Conservation (phyloP, 2,329 filamentous ascomycete genomes). For the Simplicillium aogashimaense region DNA sequence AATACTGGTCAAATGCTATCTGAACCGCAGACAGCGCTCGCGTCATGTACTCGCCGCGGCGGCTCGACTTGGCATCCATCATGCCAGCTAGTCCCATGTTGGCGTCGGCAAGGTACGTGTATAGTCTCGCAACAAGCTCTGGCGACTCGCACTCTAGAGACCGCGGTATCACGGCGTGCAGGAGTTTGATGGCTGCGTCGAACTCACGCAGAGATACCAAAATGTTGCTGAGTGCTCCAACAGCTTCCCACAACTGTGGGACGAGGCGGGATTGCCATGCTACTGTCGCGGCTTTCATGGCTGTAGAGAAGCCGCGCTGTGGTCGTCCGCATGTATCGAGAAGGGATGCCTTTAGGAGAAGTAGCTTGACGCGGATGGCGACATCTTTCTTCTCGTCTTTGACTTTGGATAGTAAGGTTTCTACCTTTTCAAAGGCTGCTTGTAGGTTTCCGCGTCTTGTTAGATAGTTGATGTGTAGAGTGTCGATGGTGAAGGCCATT, state of each 20-base stretch:
- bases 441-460: slow-evolving; percentile 36
- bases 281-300: slow-evolving; percentile 64
- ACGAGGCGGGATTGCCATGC: slow-evolving; percentile 62
- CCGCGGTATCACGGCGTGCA: slow-evolving; percentile 64
- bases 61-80: slow-evolving; percentile 27
- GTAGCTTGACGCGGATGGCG: slow-evolving; percentile 57
- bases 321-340: slow-evolving; percentile 59
- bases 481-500: slow-evolving; percentile 38
- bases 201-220: slow-evolving; percentile 64
- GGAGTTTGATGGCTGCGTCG: slow-evolving; percentile 50
- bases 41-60: slow-evolving; percentile 45
- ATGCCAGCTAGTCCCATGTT: slow-evolving; percentile 67
- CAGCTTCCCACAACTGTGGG: slow-evolving; percentile 61
- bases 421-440: slow-evolving; percentile 36
- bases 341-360: slow-evolving; percentile 63
- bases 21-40: slow-evolving; percentile 52
- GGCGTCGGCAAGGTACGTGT: slow-evolving; percentile 63
- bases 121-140: slow-evolving; percentile 54
- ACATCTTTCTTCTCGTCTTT: slow-evolving; percentile 42
- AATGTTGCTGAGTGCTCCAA: slow-evolving; percentile 57
- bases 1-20: slow-evolving; percentile 53
- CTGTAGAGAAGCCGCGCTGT: slow-evolving; percentile 66
- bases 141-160: slow-evolving; percentile 62
- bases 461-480: slow-evolving; percentile 41
- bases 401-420: slow-evolving; percentile 29